Percentiles rank a stretch among this genome's conserved stretches.
phyloP scores from a whole-genome alignment of 768 basidiomycete genomes.

The Boletus pseudo-olivaceus region DNA sequence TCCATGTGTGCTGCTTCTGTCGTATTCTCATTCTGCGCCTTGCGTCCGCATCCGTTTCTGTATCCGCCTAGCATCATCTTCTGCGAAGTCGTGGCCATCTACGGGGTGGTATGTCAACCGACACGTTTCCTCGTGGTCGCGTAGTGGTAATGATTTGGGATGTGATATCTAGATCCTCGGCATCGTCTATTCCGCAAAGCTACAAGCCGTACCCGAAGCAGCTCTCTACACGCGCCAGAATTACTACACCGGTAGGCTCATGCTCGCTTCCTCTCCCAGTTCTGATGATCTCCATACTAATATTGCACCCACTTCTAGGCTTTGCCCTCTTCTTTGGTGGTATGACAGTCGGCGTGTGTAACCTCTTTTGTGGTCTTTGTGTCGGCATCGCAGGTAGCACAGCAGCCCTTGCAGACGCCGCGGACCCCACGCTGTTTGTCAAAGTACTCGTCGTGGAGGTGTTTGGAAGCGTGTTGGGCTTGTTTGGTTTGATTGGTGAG shows the following conservation, averaged over 20 bases:
- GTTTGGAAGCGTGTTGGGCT: slow-evolving; percentile 84
- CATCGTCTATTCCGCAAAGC: slow-evolving; percentile 90
- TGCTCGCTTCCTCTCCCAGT: neutral
- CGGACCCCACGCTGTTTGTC: slow-evolving; percentile 92
- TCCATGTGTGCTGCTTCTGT: neutral
- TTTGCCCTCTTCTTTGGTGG: slow-evolving; percentile 98
- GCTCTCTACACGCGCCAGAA: slow-evolving; percentile 79
- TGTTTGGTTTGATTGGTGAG: slow-evolving; percentile 91
- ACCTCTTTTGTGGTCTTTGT: slow-evolving; percentile 89
- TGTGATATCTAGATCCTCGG: slow-evolving; percentile 69
- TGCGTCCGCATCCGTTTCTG: neutral
- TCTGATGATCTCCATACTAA: neutral
- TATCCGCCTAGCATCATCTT: slow-evolving; percentile 78
- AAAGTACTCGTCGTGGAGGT: slow-evolving; percentile 97
- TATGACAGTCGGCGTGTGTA: slow-evolving; percentile 89
- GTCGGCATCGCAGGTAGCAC: slow-evolving; percentile 96
- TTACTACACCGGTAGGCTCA: slow-evolving; percentile 78
- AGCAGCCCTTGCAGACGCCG: slow-evolving; percentile 91
- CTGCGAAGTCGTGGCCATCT: slow-evolving; percentile 99
- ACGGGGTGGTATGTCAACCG: slow-evolving; percentile 72
- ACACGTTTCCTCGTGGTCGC: neutral
- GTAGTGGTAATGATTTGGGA: neutral
- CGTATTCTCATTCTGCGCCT: neutral
- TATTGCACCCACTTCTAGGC: slow-evolving; percentile 40
- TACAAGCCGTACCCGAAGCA: slow-evolving; percentile 56